These are phyloP conservation scores for Magnolia changhungtana DNA, from an alignment of 164 flowering plant genomes.

Conservation along the genomic window DNA sequence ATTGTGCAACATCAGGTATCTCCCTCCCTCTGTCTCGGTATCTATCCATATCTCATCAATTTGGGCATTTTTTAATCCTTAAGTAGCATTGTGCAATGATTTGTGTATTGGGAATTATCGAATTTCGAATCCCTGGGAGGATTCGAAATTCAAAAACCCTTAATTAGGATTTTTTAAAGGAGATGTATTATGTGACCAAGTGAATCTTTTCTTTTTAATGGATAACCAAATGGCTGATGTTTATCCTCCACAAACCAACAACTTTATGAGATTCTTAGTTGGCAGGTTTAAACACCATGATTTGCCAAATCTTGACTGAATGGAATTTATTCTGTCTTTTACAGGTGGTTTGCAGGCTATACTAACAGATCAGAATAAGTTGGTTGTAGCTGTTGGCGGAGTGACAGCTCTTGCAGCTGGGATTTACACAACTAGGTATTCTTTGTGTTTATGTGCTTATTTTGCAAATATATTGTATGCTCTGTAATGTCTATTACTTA, in stretches of 20 bases:
- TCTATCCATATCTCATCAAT: no score
- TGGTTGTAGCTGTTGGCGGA: conserved; percentile 92
- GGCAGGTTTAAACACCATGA: not conserved
- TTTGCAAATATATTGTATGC: not conserved
- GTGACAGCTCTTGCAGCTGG: conserved; percentile 98
- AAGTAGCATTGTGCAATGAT: no score
- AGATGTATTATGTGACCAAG: not conserved
- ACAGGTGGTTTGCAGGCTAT: conserved; percentile 83
- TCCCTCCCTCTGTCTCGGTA: no score
- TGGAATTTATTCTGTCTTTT: not conserved
- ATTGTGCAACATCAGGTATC: no score
- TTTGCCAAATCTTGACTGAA: not conserved
- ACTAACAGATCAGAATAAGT: conserved; percentile 88
- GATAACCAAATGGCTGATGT: not conserved
- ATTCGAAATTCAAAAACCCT: no score
- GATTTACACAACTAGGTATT: conserved; percentile 85
- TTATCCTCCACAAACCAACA: not conserved
- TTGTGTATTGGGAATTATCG: no score
- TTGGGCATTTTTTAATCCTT: no score
- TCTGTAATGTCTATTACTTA: not conserved
- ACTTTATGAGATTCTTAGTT: not conserved
- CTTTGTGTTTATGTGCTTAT: not conserved
- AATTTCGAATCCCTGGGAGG: no score
- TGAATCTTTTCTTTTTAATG: no score
- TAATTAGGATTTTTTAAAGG: not conserved